Evolutionary conservation across 106 monocot genomes (phyloP), one percentile per base, ranked within the genome.

Genomic region (Agapanthus africanus): DNA sequence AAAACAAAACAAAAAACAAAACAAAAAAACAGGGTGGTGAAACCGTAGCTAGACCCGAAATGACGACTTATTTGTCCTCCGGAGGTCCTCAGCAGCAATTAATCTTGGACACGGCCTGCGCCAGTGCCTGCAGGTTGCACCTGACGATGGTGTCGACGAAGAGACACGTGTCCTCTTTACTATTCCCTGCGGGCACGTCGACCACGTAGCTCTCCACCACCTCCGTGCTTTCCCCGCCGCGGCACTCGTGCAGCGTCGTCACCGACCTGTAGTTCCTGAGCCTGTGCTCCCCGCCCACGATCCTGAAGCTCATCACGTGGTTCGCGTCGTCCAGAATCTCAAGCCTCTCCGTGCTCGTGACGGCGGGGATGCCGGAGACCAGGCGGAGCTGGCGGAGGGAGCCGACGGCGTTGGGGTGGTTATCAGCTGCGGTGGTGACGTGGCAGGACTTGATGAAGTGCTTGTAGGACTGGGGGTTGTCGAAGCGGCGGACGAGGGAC

Each of bases 311-410:
- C 37, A 88, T 23, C 15, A 88, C 83, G 70, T 83, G 80, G 11
- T 71, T 60, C 72, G 83, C 87, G 71, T 88, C 83, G 70, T 88
- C 87, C 39, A 88, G 80, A 67, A 88, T 77, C 78, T 88, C 87
- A 23, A 88, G 80, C 10, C 80, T 34, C 76, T 88, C 87, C 40
- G 61, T 77, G 75, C 83, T 83, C 66, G 47, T 73, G 34, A 52
- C 77, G 57, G 87, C 87, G 30, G 87, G 87, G n/a, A 88, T 57
- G 39, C 87, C 87, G 30, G 87, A 84, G 47, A 88, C 66, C 19
- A 88, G 61, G 19, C 71, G 50, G 34, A 88, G 73, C 73, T 88
- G 80, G 32, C 87, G 75, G 19, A 88, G 83, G 21, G 78, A 70
- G n/a, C 87, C 87, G 10, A 84, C 87, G 21, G 69, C 78, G 63